These are phyloP conservation scores for Tuber melanosporum DNA, from an alignment of 495 filamentous ascomycete genomes.

Conservation along the genomic window DNA sequence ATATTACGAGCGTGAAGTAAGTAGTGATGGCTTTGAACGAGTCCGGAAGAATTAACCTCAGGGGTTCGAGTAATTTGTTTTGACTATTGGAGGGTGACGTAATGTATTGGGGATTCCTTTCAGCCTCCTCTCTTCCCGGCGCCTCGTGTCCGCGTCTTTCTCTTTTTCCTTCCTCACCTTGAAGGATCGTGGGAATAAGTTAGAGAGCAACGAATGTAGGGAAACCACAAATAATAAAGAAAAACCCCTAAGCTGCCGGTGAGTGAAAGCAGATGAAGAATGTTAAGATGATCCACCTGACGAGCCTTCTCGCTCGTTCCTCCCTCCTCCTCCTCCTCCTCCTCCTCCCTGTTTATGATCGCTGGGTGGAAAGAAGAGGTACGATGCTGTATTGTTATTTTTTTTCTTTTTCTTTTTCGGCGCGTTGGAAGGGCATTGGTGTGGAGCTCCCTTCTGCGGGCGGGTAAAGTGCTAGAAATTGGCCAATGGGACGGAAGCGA, in stretches of 20 bases:
- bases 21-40: neutral
- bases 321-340: neutral
- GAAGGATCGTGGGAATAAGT: neutral
- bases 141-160: neutral
- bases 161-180: neutral
- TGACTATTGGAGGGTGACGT: neutral
- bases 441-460: neutral
- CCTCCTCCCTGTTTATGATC: neutral
- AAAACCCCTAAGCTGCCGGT: neutral
- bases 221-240: neutral
- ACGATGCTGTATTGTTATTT: neutral
- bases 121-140: neutral
- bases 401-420: neutral
- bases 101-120: neutral
- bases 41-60: neutral
- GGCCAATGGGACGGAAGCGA: neutral
- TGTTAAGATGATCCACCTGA: neutral
- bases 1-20: neutral
- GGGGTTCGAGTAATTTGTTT: neutral
- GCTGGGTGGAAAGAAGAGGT: neutral
- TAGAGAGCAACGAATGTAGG: neutral
- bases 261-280: neutral
- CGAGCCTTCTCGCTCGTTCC: neutral
- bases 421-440: neutral
- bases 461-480: neutral